These are phyloP conservation scores for Lotmaria passim DNA, from an alignment of 208 protist genomes.

Conservation along the genomic window DNA sequence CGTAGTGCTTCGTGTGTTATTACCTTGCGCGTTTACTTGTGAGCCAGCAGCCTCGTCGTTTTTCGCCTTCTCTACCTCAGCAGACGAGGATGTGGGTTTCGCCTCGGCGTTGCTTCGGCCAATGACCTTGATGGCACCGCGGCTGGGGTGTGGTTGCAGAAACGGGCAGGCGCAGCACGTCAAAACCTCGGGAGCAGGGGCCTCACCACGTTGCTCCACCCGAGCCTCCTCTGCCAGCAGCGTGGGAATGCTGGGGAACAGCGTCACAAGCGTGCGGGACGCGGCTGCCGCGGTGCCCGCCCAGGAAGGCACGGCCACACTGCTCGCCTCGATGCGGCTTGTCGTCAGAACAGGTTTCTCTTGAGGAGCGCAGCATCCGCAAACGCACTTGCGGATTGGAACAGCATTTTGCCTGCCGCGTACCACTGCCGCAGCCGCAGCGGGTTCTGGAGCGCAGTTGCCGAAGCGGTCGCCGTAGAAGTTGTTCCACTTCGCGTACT, in stretches of 20 bases:
- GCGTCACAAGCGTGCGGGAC: constrained; percentile 20
- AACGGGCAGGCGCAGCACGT: constrained; percentile 28
- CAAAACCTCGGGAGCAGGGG: background rate
- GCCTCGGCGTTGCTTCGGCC: background rate
- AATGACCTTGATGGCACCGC: background rate
- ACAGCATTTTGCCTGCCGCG: no score
- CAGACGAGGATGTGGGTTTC: background rate
- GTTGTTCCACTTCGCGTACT: constrained; percentile 42
- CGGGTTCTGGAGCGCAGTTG: constrained; percentile 1
- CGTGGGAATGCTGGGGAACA: constrained; percentile 21
- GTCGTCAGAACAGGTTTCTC: no score
- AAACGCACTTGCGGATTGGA: constrained; percentile 7
- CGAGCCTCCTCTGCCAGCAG: background rate
- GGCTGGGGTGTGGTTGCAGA: background rate
- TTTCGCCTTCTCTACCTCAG: background rate
- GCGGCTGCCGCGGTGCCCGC: no score
- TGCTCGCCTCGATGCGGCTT: no score
- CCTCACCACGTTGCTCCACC: background rate
- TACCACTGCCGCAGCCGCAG: background rate
- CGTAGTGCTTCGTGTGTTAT: background rate
- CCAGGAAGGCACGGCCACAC: no score
- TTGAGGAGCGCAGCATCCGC: constrained; percentile 1
- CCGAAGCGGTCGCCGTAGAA: constrained; percentile 34
- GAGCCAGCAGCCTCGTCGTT: background rate
- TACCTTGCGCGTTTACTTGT: background rate